Percentiles rank a stretch among this genome's conserved stretches.
Conservation (phyloP, 331 rosid genomes). For the Rhamnella rubrinervis region DNA sequence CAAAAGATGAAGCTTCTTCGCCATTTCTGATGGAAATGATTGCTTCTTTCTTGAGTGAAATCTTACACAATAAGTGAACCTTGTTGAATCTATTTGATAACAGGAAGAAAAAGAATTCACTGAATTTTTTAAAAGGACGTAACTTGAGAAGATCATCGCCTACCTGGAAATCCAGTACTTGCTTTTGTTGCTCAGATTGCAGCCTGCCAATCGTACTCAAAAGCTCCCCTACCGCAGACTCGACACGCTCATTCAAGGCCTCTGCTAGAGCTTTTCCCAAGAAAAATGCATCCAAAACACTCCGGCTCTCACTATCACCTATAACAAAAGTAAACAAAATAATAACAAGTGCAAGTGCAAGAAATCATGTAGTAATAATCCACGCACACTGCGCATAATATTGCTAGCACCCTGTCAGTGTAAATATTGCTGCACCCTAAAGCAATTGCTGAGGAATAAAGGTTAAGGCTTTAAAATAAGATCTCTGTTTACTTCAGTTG, state of each 20-base stretch:
- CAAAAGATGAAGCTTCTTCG: too few species aligned
- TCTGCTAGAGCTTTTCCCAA: slow-evolving; percentile 90
- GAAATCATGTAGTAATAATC: not conserved
- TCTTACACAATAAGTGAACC: not conserved
- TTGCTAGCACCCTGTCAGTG: not conserved
- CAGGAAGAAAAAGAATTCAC: too few species aligned
- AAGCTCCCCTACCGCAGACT: slow-evolving; percentile 76
- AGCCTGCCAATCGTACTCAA: slow-evolving; percentile 71
- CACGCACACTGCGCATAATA: not conserved
- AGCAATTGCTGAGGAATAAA: not conserved
- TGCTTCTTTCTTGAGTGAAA: not conserved
- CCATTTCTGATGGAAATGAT: too few species aligned
- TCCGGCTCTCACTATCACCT: slow-evolving; percentile 69
- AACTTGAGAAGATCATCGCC: not conserved
- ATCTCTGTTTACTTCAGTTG: not conserved
- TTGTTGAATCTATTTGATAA: not conserved
- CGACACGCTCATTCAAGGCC: slow-evolving; percentile 75
- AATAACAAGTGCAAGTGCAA: not conserved
- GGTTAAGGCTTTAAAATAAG: not conserved
- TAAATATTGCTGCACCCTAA: not conserved
- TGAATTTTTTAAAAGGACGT: not conserved
- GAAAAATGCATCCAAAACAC: slow-evolving; percentile 83
- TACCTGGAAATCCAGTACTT: slow-evolving; percentile 74
- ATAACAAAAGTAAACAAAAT: slow-evolving; percentile 11
- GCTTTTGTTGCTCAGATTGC: slow-evolving; percentile 87